Evolutionary conservation across 305 asterid species (phyloP), one percentile per base, ranked within the genome.

Genomic region (Andrographis paniculata): DNA sequence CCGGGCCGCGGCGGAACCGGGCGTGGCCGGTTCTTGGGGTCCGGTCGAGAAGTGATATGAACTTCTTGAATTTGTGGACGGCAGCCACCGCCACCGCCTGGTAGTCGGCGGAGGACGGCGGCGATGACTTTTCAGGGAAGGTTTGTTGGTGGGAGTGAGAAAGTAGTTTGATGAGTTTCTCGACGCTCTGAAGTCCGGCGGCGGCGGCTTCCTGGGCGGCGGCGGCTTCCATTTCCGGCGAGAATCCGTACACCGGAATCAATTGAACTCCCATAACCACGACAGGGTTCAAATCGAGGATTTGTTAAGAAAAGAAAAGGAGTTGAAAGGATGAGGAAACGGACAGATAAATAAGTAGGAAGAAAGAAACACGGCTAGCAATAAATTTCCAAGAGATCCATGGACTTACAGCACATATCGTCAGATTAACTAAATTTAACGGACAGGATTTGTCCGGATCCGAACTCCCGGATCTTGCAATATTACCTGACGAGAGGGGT

Each of bases 141-240:
- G 21, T 61, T 9, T 71, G 69, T 17, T 63, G 52, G 56, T 70
- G 46, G 20, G 81, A 66, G 56, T 70, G 46, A 22, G 81, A 66
- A 3, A 80, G 64, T 50, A 80, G 49, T 53, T 67, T 60, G 70
- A 80, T 71, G 0, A 80, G 75, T 42, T 71, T 77, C 47, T 80
- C 83, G 36, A 80, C 91, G 71, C 77, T 77, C 56, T 74, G 80
- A 0, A 80, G 60, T 10, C 91, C 80, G 47, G 83, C 83, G 15
- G 71, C 62, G 20, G 86, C 92, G 21, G 92, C 92, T 28, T 80
- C 86, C 23, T 73, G 72, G 45, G 76, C 85, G 50, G 85, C 82
- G 67, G 14, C 53, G 12, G 62, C 76, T 50, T 76, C 84, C 72
- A 64, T 68, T 33, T 64, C 73, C 0, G 75, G 33, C 1, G 65